phyloP scores from a whole-genome alignment of 2,329 filamentous ascomycete species.

The Lasiodiplodia sp. region DNA sequence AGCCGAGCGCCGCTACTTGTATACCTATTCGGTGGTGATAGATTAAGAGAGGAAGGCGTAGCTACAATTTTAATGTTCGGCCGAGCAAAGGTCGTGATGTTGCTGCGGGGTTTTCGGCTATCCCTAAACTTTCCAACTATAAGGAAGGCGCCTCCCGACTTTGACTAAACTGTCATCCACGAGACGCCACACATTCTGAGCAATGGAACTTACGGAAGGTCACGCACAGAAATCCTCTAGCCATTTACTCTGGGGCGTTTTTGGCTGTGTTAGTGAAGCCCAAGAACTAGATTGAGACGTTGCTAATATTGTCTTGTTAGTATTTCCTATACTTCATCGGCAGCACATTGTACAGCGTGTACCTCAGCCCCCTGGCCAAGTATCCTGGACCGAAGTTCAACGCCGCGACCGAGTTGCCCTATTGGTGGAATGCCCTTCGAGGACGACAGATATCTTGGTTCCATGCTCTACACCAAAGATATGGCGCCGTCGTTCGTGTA shows the following conservation, averaged over 20 bases:
- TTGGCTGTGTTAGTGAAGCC: background rate
- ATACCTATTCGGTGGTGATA: background rate
- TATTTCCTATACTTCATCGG: background rate
- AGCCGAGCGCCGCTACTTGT: background rate
- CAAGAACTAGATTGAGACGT: background rate
- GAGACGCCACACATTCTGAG: background rate
- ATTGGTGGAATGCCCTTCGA: background rate
- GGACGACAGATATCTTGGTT: background rate
- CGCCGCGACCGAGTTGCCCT: background rate
- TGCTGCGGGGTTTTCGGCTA: background rate
- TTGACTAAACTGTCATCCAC: background rate
- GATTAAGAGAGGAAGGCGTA: background rate
- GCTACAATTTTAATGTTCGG: background rate
- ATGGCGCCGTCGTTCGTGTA: conserved; percentile 45
- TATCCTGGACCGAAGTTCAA: conserved; percentile 4
- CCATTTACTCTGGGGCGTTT: background rate
- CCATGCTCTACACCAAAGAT: background rate
- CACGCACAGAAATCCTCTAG: background rate
- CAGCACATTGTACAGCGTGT: background rate
- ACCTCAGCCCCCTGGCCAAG: background rate
- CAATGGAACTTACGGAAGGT: background rate
- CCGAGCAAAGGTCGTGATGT: background rate
- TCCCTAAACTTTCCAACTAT: background rate
- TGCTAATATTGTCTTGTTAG: background rate
- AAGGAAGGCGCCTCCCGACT: background rate